These are phyloP conservation scores for Mortierella sp. DNA, from an alignment of 371 early-diverging fungal species.

Conservation along the genomic window DNA sequence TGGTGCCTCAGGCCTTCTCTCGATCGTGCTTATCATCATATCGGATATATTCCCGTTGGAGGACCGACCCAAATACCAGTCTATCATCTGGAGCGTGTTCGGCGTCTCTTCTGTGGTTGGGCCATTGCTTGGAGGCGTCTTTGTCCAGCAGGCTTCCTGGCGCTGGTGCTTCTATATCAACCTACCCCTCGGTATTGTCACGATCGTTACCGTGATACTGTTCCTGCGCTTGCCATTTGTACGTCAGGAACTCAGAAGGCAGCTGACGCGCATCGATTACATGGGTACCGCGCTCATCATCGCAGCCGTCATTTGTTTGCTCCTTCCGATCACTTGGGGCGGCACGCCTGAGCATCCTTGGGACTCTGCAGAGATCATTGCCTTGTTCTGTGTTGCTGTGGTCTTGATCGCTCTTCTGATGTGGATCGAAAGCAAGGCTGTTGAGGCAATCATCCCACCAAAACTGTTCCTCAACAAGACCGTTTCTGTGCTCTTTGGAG, in stretches of 20 bases:
- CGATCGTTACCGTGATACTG: conserved; percentile 57
- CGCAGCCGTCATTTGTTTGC: conserved; percentile 59
- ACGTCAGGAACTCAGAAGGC: conserved; percentile 53
- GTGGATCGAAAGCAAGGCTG: conserved; percentile 55
- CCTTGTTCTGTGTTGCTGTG: conserved; percentile 56
- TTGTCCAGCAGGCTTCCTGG: conserved; percentile 59
- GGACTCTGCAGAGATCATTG: conserved; percentile 61
- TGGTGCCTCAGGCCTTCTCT: conserved; percentile 82
- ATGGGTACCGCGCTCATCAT: conserved; percentile 65
- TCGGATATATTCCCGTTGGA: conserved; percentile 75
- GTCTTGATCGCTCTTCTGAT: conserved; percentile 53
- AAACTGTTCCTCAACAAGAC: conserved; percentile 60
- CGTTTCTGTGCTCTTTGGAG: conserved; percentile 55
- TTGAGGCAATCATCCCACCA: conserved; percentile 66
- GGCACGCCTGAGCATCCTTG: conserved; percentile 63
- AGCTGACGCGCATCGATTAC: conserved; percentile 64
- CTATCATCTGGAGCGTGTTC: conserved; percentile 69
- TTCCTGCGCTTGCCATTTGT: conserved; percentile 62
- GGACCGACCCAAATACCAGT: conserved; percentile 74
- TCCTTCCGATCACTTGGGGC: conserved; percentile 70
- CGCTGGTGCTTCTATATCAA: conserved; percentile 70
- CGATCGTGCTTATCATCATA: conserved; percentile 78
- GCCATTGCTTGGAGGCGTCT: conserved; percentile 63
- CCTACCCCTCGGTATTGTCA: conserved; percentile 62
- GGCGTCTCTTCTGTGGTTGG: conserved; percentile 68